Evolutionary conservation across 805 yeast species (phyloP), one percentile per base, ranked within the genome.

Genomic region (Nakazawaea molendinolei): DNA sequence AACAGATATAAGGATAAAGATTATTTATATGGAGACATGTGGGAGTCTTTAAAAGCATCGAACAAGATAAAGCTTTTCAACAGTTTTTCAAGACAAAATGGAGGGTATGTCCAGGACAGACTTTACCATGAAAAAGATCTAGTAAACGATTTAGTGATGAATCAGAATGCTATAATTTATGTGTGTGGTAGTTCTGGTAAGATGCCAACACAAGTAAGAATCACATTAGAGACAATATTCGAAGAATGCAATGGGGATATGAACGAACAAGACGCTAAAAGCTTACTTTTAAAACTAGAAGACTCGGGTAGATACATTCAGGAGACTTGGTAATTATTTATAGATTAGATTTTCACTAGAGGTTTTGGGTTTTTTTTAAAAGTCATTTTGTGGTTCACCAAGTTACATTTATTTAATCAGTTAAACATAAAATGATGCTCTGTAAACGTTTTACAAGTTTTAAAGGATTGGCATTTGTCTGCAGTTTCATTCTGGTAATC

Each of bases 121-220:
- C 46, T 90, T 28, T 81, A 71, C 60, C 57, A 61, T 20, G 59
- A 79, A 28, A 66, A 68, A 22, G 53, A 62, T 3, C 32, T 63
- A 15, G 58, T 90, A 2, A 71, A 66, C 1, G 69, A 76, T 3
- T 54, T 78, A 35, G 49, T 89, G 4, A 53, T 73, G 1, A 61
- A 76, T 10, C 45, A 71, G 28, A 53, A 65, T n/a, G 94, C 84
- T 0, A 56, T 71, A 0, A 60, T 92, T 5, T 87, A 79, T 52
- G 65, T 92, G 5, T 90, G 98, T 64, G 99, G 99, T 0, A 79
- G 95, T 12, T 78, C 94, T 18, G 97, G 98, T 0, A 74, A 74
- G 44, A 92, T 92, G 98, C 98, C 98, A 1, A 67, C 74, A 16
- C 87, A 79, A 57, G 92, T 90, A 1, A 64, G 95, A 39, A 58